These are phyloP conservation scores for Pythium grandisporangium DNA, from an alignment of 352 stramenopile genomes.

Conservation along the genomic window DNA sequence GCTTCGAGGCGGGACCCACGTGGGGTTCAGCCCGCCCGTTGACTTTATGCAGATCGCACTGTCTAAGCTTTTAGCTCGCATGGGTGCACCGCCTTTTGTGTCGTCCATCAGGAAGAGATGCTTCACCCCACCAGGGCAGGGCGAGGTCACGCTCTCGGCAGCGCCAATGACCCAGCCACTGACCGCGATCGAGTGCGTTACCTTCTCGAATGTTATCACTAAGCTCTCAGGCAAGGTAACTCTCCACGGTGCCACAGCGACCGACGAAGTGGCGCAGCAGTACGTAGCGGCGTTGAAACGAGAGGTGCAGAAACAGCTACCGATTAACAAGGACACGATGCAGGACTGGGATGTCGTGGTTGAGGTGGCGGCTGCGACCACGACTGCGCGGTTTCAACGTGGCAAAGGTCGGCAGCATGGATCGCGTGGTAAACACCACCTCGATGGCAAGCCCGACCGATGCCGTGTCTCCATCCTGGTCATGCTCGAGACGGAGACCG, in stretches of 20 bases:
- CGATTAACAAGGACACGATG: not conserved
- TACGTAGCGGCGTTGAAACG: conserved; percentile 22
- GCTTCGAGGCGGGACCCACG: conserved; percentile 47
- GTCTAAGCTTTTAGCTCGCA: conserved; percentile 21
- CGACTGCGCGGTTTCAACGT: not conserved
- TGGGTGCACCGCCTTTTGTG: conserved; percentile 25
- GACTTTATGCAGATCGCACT: conserved; percentile 56
- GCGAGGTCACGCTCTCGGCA: conserved; percentile 24
- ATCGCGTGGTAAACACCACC: no score
- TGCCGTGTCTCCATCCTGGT: conserved; percentile 27
- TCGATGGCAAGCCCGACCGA: conserved; percentile 12
- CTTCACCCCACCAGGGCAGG: conserved; percentile 36
- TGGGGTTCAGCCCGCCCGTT: conserved; percentile 44
- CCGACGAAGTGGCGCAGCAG: conserved; percentile 23
- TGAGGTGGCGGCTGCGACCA: conserved; percentile 6
- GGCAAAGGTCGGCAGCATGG: not conserved
- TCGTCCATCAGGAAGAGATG: conserved; percentile 30
- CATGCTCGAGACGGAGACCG: conserved; percentile 26
- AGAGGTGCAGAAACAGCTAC: conserved; percentile 13
- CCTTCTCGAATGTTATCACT: conserved; percentile 16
- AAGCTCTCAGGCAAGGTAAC: conserved; percentile 31
- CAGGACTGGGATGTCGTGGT: conserved; percentile 23
- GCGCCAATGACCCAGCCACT: conserved; percentile 12
- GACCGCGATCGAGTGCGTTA: conserved; percentile 27
- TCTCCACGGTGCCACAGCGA: conserved; percentile 24